A percentile compares a stretch with the other conserved stretches of the same genome.
phyloP scores from a whole-genome alignment of 768 basidiomycete genomes.

The Lactarius sp. region DNA sequence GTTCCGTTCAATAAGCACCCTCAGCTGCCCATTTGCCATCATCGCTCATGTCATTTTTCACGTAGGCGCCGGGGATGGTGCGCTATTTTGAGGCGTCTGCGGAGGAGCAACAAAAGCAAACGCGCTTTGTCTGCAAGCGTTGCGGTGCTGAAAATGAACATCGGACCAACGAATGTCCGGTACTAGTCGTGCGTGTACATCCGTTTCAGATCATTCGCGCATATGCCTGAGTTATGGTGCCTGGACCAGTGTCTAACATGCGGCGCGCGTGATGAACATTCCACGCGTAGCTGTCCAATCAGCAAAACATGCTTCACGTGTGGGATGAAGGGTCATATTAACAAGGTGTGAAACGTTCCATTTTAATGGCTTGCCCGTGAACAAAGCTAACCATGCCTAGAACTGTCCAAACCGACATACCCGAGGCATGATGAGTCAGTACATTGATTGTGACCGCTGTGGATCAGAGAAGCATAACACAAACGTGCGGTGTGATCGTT shows the following conservation, averaged over 20 bases:
- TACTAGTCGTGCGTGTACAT: conserved; percentile 54
- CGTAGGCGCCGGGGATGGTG: conserved; percentile 44
- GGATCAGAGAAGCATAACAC: conserved; percentile 57
- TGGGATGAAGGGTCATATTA: conserved; percentile 82
- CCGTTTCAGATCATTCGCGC: not conserved
- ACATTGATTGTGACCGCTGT: conserved; percentile 63
- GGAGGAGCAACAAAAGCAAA: conserved; percentile 38
- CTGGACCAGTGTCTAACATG: conserved; percentile 66
- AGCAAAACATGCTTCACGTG: conserved; percentile 77
- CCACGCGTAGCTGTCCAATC: conserved; percentile 72
- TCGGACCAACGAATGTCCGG: conserved; percentile 60
- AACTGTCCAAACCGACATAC: conserved; percentile 63
- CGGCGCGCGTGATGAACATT: conserved; percentile 74
- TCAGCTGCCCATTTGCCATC: no score
- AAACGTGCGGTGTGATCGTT: conserved; percentile 43
- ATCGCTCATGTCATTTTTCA: not conserved
- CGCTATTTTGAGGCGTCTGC: conserved; percentile 61
- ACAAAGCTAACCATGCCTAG: conserved; percentile 33
- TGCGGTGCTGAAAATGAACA: conserved; percentile 75
- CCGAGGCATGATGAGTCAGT: conserved; percentile 31
- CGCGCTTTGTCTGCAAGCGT: conserved; percentile 62
- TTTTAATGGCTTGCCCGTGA: not conserved
- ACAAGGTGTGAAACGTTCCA: conserved; percentile 41
- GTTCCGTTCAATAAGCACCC: conserved; percentile 14
- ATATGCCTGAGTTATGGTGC: not conserved